Evolutionary conservation across 495 filamentous ascomycete species (phyloP).

Genomic region (Rhypophila decipiens): DNA sequence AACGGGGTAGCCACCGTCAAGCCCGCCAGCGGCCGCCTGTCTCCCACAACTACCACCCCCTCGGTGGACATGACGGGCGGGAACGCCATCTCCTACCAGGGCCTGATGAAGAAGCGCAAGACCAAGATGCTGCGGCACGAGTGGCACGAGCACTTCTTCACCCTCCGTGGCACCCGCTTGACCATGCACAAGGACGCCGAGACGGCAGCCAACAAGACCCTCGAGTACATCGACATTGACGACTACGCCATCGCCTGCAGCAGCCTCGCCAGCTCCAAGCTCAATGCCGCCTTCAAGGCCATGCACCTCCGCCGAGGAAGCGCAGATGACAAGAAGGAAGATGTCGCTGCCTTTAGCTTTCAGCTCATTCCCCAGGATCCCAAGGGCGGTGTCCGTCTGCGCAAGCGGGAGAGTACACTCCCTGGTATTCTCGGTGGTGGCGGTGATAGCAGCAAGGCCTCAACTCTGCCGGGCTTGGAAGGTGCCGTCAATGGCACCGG

Average conservation of each 20-base stretch:
- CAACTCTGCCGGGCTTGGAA: slow-evolving; percentile 18
- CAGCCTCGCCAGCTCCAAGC: slow-evolving; percentile 63
- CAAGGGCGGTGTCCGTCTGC: slow-evolving; percentile 40
- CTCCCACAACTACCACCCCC: slow-evolving; percentile 20
- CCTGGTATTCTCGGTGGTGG: slow-evolving; percentile 8
- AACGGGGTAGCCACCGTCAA: slow-evolving; percentile 24
- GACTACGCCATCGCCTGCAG: slow-evolving; percentile 93
- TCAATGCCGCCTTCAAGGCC: slow-evolving; percentile 83
- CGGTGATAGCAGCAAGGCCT: not conserved
- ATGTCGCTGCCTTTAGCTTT: slow-evolving; percentile 73
- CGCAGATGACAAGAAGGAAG: slow-evolving; percentile 35
- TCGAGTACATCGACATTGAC: slow-evolving; percentile 88
- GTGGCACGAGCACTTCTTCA: slow-evolving; percentile 87
- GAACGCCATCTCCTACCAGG: slow-evolving; percentile 57
- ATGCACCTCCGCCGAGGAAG: slow-evolving; percentile 59
- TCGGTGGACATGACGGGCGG: slow-evolving; percentile 31
- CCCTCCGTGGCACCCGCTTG: slow-evolving; percentile 75
- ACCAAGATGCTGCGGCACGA: slow-evolving; percentile 84
- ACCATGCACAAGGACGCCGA: slow-evolving; percentile 70
- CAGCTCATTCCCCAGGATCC: slow-evolving; percentile 75
- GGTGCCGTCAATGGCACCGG: slow-evolving; percentile 50
- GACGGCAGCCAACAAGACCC: slow-evolving; percentile 47
- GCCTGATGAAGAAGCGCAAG: slow-evolving; percentile 94
- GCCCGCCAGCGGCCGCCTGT: slow-evolving; percentile 42
- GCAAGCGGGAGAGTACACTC: slow-evolving; percentile 36